Conservation (phyloP, 331 rosid genomes). For the Cucumis variabilis region DNA sequence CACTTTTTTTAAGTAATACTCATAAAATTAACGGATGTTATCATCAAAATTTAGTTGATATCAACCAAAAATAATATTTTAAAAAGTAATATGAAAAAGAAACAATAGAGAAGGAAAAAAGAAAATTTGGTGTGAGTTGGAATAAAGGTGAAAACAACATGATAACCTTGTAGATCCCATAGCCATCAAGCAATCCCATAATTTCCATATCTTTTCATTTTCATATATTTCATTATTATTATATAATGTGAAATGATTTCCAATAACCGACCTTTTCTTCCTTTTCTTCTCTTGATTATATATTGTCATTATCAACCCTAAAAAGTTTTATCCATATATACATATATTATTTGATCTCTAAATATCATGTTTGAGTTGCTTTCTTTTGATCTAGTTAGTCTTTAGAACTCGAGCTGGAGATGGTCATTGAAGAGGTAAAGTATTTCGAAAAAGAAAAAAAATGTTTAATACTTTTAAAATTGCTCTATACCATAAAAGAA, state of each 20-base stretch:
- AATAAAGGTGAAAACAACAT: slow-evolving; percentile 9
- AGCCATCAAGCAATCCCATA: background rate
- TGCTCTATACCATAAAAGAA: no score
- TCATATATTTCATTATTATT: slow-evolving; percentile 2
- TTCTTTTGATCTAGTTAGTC: no score
- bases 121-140: background rate
- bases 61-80: background rate
- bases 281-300: background rate
- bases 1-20: background rate
- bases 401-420: no score
- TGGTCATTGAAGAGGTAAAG: no score
- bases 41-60: background rate
- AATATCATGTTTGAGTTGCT: no score
- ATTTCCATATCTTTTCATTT: background rate
- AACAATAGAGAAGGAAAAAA: background rate
- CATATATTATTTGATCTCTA: no score
- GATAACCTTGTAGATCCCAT: slow-evolving; percentile 3
- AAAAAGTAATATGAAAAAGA: background rate
- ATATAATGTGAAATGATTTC: background rate
- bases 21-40: background rate
- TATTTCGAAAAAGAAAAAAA: no score
- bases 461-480: no score
- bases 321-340: no score
- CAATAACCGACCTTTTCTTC: background rate
- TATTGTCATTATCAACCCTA: background rate